phyloP scores from a whole-genome alignment of 2,329 filamentous ascomycete species.

The Cryphonectria carpinicola region DNA sequence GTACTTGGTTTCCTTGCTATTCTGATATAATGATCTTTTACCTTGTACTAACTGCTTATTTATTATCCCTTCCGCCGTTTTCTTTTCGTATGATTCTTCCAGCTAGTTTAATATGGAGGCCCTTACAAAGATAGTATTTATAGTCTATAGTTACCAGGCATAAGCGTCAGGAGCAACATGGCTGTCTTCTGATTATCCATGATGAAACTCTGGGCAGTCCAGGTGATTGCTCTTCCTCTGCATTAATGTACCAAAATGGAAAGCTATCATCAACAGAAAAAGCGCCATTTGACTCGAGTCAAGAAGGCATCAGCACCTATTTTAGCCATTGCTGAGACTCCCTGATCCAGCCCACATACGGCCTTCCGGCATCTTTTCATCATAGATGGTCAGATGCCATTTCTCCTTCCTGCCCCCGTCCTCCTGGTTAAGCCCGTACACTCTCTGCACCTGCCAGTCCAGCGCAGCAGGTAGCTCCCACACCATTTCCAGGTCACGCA shows the following conservation, averaged over 20 bases:
- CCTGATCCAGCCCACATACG: not conserved
- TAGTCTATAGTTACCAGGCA: not conserved
- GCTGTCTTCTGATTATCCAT: not conserved
- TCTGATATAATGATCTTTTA: too few species aligned
- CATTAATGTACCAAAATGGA: not conserved
- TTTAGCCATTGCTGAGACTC: not conserved
- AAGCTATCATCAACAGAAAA: not conserved
- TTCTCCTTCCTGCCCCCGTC: not conserved
- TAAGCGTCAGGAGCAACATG: not conserved
- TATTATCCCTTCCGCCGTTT: too few species aligned
- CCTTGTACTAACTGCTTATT: too few species aligned
- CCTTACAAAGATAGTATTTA: too few species aligned
- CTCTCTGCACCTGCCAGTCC: not conserved
- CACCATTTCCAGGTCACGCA: not conserved
- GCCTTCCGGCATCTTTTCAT: constrained; percentile 1
- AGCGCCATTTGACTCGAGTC: rapidly evolving
- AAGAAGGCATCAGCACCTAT: not conserved
- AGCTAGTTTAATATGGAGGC: not conserved
- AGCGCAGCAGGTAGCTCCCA: not conserved
- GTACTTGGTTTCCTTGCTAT: too few species aligned
- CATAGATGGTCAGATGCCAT: not conserved
- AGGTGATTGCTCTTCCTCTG: not conserved
- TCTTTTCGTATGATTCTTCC: too few species aligned
- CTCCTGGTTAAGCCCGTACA: not conserved
- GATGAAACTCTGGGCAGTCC: not conserved